A percentile compares a stretch with the other conserved stretches of the same genome.
Evolutionary conservation across 179 eudicot genomes (phyloP).

Genomic region (Sideroxylon spinosum): DNA sequence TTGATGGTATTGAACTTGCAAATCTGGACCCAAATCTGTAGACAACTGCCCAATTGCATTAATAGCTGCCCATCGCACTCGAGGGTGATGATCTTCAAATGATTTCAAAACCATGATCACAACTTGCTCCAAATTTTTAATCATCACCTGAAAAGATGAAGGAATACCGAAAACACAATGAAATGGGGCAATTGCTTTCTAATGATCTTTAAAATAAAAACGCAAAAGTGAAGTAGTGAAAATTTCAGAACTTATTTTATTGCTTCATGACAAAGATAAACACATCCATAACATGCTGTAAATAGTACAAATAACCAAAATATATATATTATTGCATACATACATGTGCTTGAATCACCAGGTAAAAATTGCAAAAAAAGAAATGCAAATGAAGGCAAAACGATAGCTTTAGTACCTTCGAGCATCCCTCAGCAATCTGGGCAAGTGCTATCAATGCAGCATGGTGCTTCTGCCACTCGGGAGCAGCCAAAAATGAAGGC

Average conservation of each 20-base stretch:
- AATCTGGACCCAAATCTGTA: slow-evolving; percentile 89
- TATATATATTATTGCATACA: background rate
- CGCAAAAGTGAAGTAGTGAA: background rate
- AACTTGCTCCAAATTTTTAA: slow-evolving; percentile 78
- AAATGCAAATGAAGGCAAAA: background rate
- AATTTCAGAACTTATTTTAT: background rate
- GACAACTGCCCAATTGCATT: slow-evolving; percentile 94
- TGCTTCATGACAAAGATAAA: background rate
- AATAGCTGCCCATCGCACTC: slow-evolving; percentile 98
- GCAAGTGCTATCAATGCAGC: slow-evolving; percentile 92
- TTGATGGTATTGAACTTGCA: slow-evolving; percentile 81
- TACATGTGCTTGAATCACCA: background rate
- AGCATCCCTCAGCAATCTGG: slow-evolving; percentile 95
- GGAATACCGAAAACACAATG: background rate
- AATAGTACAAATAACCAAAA: background rate
- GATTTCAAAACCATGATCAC: slow-evolving; percentile 81
- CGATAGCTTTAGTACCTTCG: slow-evolving; percentile 50
- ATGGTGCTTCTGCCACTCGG: slow-evolving; percentile 93
- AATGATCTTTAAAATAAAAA: background rate
- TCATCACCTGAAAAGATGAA: slow-evolving; percentile 63
- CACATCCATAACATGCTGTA: background rate
- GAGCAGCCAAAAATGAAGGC: slow-evolving; percentile 78
- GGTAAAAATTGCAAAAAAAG: no score
- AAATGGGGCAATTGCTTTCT: background rate
- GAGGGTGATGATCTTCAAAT: slow-evolving; percentile 87